Percentiles rank a stretch among this genome's conserved stretches.
Evolutionary conservation across 2,329 filamentous ascomycete genomes (phyloP).

Genomic region (Pseudogymnoascus sp.): DNA sequence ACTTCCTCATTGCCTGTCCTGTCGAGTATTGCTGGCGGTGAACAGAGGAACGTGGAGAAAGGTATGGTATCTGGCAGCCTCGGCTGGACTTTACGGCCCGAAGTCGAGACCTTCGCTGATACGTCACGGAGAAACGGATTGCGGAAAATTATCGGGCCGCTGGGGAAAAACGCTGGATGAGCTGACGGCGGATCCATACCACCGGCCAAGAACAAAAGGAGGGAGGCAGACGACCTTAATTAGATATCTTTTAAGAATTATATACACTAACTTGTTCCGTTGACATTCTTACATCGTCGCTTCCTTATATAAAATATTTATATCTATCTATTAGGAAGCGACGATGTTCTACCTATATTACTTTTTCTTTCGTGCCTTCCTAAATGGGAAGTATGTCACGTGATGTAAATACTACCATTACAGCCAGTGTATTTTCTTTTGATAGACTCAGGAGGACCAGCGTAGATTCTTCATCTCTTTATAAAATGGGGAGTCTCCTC

Average conservation of each 20-base stretch:
- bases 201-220: neutral
- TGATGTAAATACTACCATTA: neutral
- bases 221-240: neutral
- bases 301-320: neutral
- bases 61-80: constrained; percentile 6
- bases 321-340: too few relatives aligned
- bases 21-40: neutral
- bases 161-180: neutral
- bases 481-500: neutral
- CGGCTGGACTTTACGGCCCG: constrained; percentile 4
- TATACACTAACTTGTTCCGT: neutral
- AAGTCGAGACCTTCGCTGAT: constrained; percentile 1
- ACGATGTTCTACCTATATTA: neutral
- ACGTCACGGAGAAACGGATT: neutral
- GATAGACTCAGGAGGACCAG: neutral
- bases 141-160: neutral
- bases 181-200: neutral
- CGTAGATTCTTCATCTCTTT: neutral
- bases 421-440: neutral
- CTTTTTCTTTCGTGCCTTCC: neutral
- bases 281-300: neutral
- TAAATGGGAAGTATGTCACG: neutral
- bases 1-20: neutral
- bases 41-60: constrained; percentile 5
- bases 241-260: neutral